Percentiles rank a stretch among this genome's conserved stretches.
These are phyloP conservation scores for Penicillium desertorum DNA, from an alignment of 495 filamentous ascomycete genomes.

Conservation along the genomic window DNA sequence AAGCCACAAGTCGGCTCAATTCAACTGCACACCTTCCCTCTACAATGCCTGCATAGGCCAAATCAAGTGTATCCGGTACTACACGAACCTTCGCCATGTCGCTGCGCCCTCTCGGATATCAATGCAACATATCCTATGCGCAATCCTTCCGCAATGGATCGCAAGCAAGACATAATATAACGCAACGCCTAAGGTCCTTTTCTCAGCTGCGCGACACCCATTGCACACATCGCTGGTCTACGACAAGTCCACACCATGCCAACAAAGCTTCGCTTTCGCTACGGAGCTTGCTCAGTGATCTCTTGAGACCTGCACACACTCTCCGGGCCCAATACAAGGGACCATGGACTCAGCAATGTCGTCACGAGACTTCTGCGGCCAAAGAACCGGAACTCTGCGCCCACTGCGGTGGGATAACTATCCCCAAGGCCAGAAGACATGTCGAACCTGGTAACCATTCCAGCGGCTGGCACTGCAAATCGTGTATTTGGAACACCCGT, in stretches of 20 bases:
- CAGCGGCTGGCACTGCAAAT: conserved; percentile 11
- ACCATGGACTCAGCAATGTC: background rate
- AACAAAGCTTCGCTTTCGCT: background rate
- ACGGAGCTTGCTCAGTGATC: background rate
- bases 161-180: background rate
- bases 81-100: conserved; percentile 9
- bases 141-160: conserved; percentile 1
- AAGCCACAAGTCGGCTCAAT: background rate
- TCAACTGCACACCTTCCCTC: background rate
- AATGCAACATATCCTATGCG: background rate
- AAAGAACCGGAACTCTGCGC: background rate
- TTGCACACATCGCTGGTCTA: background rate
- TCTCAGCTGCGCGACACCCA: background rate
- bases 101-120: conserved; percentile 6
- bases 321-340: background rate
- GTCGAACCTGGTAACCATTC: background rate
- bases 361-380: background rate
- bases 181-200: background rate
- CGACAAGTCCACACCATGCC: background rate
- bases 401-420: conserved; percentile 5
- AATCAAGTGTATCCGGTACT: background rate
- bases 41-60: conserved; percentile 8
- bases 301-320: background rate
- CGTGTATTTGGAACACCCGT: background rate
- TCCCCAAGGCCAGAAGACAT: background rate